Evolutionary conservation across 495 filamentous ascomycete genomes (phyloP), one percentile per base, ranked within the genome.

Genomic region (Penicillium steckii): DNA sequence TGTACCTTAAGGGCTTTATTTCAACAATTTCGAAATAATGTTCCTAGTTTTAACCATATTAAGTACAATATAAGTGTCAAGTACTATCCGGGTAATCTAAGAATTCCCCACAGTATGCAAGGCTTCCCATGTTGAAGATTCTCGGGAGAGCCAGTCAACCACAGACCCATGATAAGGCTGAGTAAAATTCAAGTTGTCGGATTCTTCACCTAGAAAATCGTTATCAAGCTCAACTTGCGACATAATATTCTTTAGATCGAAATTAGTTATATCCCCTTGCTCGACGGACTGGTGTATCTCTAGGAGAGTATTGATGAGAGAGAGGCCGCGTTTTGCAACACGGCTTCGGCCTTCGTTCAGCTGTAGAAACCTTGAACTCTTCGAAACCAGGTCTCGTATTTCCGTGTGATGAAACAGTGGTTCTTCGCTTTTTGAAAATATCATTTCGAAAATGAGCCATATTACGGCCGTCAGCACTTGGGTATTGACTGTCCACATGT

Each of bases 401-500:
- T 54, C 46, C 4, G 43, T 13, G 10, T 59, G 51, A 10, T 40
- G 44, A 10, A 53, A 23, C 3, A 22, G 30, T 6, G 8, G 8
- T 3, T 38, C 21, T 22, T 46, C 29, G 8, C 50, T 46, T 17
- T 47, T 38, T 7, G 56, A 46, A 24, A 59, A 51, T 10, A 59
- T 42, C 2, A 55, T 18, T 10, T 55, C 52, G 18, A 59, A 55
- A 2, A 59, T 29, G 3, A 55, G 47, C 48, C 46, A 55, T 12
- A 55, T 26, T 0, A 52, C 44, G 13, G 46, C 33, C 3, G 56
- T 59, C 12, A 55, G 40, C n/a, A 54, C 48, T 17, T 59, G 46
- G 1, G 56, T 50, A 26, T 55, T 59, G 1, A 46, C 47, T 7
- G 56, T 59, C 52, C 56, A 59, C 8, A 55, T 25, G 15, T 49